phyloP scores from a whole-genome alignment of 176 grass and related monocot species.

The Dendrocalamus sinicus region DNA sequence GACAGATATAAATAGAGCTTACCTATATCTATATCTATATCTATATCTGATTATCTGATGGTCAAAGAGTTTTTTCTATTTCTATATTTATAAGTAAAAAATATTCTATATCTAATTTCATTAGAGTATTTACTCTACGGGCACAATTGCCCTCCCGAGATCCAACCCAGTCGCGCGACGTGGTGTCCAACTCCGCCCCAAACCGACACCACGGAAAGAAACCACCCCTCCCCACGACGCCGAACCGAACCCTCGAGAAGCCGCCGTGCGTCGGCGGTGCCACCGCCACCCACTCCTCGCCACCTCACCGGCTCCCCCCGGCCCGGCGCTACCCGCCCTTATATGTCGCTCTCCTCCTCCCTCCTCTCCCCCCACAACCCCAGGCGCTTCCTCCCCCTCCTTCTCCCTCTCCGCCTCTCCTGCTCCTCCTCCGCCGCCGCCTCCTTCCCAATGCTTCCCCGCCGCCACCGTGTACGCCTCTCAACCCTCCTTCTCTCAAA shows the following conservation, averaged over 20 bases:
- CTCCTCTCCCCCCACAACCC: constrained; percentile 34
- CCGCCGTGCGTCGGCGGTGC: constrained; percentile 1
- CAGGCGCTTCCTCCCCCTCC: constrained; percentile 45
- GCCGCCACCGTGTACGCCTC: constrained; percentile 34
- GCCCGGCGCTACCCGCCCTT: neutral
- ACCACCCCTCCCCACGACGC: neutral
- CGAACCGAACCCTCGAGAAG: neutral
- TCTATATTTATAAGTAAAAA: too few relatives aligned
- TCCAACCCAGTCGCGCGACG: too few relatives aligned
- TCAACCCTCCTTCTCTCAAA: neutral
- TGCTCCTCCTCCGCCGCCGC: neutral
- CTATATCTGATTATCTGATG: too few relatives aligned
- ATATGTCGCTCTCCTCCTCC: constrained; percentile 24
- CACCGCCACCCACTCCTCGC: neutral
- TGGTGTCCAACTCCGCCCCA: neutral
- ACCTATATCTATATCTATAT: too few relatives aligned
- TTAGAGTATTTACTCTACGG: too few relatives aligned
- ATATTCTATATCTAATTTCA: too few relatives aligned
- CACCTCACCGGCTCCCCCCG: neutral
- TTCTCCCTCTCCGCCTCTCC: constrained; percentile 44
- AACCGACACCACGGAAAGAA: too few relatives aligned
- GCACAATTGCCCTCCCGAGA: too few relatives aligned
- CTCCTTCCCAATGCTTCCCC: constrained; percentile 34
- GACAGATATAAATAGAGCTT: too few relatives aligned
- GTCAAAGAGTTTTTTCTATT: too few relatives aligned